Evolutionary conservation across 192 early-diverging fungal species (phyloP).

Genomic region (Linnemannia elongata): DNA sequence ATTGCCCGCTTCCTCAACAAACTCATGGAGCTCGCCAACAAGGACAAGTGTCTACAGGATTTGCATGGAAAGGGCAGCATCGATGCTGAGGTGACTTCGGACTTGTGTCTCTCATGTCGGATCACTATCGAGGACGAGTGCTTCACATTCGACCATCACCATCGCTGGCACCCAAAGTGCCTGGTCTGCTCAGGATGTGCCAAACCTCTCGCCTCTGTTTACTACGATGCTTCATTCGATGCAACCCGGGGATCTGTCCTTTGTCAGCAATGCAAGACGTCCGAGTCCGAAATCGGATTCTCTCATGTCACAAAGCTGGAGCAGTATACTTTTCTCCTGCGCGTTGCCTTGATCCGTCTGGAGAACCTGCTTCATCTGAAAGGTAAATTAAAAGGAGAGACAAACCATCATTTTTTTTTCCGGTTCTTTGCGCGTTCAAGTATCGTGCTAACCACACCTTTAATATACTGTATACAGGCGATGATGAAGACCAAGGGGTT

Average conservation of each 20-base stretch:
- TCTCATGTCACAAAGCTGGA: conserved; percentile 87
- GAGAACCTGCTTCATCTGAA: conserved; percentile 78
- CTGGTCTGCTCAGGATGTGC: conserved; percentile 80
- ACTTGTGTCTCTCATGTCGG: conserved; percentile 85
- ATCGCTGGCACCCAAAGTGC: conserved; percentile 89
- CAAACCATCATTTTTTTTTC: neutral
- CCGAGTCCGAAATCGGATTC: conserved; percentile 64
- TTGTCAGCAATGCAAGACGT: conserved; percentile 69
- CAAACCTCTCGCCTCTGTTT: conserved; percentile 42
- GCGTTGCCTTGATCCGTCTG: conserved; percentile 85
- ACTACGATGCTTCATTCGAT: conserved; percentile 68
- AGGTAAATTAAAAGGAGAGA: conserved; percentile 22
- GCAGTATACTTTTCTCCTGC: conserved; percentile 91
- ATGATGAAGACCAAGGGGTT: conserved; percentile 6
- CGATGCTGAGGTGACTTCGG: conserved; percentile 78
- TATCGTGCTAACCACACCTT: neutral
- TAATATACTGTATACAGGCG: conserved; percentile 14
- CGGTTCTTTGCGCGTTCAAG: neutral
- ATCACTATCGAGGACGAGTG: conserved; percentile 91
- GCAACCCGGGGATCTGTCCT: conserved; percentile 48
- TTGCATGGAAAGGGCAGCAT: conserved; percentile 39
- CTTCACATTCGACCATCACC: conserved; percentile 70
- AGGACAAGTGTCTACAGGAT: conserved; percentile 62
- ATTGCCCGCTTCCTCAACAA: conserved; percentile 82
- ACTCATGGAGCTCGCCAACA: conserved; percentile 79